Conservation (phyloP, 108 stramenopile species). For the Cyclostephanos invisitatus region DNA sequence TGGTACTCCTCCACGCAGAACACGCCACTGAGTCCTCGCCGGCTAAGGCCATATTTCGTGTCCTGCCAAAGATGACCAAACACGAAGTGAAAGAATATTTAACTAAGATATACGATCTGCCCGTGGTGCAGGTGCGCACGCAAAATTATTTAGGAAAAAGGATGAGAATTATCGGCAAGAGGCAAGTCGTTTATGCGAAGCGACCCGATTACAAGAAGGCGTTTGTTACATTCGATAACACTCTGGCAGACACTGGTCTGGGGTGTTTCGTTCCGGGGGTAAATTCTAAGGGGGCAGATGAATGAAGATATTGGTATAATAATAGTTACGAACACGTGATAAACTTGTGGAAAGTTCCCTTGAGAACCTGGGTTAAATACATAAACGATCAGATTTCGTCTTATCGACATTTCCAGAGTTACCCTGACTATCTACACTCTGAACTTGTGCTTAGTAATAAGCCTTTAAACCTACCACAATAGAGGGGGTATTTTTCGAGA, state of each 20-base stretch:
- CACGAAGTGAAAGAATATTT: constrained; percentile 94
- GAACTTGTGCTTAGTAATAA: background rate
- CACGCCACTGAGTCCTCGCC: constrained; percentile 68
- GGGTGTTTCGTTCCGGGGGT: constrained; percentile 22
- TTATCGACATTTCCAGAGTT: too few relatives aligned
- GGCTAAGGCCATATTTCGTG: constrained; percentile 79
- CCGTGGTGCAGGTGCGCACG: constrained; percentile 86
- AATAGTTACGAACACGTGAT: background rate
- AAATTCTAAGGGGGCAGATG: constrained; percentile 7
- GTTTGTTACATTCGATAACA: constrained; percentile 80
- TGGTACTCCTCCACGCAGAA: constrained; percentile 68
- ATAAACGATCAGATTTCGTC: background rate
- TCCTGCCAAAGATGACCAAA: constrained; percentile 92
- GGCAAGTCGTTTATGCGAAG: constrained; percentile 63
- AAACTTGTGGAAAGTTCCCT: background rate
- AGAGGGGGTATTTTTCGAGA: background rate
- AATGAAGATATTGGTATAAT: constrained; percentile 1
- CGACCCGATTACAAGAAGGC: constrained; percentile 87
- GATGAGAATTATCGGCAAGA: constrained; percentile 68
- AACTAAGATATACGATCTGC: constrained; percentile 89
- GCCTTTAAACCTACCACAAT: background rate
- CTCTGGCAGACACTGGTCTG: constrained; percentile 67
- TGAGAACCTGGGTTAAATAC: background rate
- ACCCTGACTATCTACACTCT: too few relatives aligned
- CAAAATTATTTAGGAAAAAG: constrained; percentile 83